Conservation (phyloP, 352 stramenopile genomes). For the Saprolegnia parasitica region DNA sequence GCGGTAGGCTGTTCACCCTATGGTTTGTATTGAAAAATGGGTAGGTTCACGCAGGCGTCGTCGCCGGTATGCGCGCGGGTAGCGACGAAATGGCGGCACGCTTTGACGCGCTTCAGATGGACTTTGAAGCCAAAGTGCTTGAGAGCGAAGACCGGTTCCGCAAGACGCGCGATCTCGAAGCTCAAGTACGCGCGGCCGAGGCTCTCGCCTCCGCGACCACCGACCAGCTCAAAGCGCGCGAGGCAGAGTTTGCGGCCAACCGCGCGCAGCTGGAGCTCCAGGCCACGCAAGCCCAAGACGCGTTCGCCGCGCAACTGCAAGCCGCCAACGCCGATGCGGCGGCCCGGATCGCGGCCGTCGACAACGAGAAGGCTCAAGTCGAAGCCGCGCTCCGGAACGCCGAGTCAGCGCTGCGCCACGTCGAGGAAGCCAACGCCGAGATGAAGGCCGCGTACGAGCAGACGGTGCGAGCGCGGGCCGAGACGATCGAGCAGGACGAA, state of each 20-base stretch:
- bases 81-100: slow-evolving; percentile 3
- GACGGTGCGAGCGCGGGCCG: slow-evolving; percentile 5
- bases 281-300: neutral
- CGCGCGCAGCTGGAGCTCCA: neutral
- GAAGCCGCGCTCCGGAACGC: neutral
- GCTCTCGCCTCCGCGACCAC: neutral
- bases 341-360: neutral
- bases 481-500: slow-evolving; percentile 21
- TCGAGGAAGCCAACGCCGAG: slow-evolving; percentile 5
- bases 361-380: neutral
- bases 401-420: neutral
- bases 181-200: neutral
- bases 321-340: neutral
- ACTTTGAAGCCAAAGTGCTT: neutral
- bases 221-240: neutral
- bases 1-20: neutral
- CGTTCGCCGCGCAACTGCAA: neutral
- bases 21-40: neutral
- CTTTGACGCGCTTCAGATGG: neutral
- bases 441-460: slow-evolving; percentile 21
- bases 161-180: neutral
- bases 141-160: neutral
- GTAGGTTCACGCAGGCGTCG: neutral
- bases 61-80: slow-evolving; percentile 2
- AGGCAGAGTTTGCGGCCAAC: neutral